phyloP scores from a whole-genome alignment of 2,329 filamentous ascomycete species.

The Sporothrix variecibatus region DNA sequence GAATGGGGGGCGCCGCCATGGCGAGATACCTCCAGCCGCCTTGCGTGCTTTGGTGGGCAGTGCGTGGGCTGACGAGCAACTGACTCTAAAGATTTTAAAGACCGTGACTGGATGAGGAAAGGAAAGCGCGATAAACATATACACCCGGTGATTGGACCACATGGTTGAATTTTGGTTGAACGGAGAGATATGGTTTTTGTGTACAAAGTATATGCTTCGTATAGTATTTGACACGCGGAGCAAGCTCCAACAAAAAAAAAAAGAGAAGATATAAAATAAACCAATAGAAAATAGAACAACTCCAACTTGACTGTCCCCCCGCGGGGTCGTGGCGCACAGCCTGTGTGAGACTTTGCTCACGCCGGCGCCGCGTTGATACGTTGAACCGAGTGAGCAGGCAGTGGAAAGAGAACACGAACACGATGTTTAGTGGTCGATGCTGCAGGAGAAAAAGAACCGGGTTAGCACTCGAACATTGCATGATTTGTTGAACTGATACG shows the following conservation, averaged over 20 bases:
- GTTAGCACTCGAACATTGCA: conserved; percentile 35
- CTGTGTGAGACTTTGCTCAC: background rate
- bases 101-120: background rate
- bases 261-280: background rate
- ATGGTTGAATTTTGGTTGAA: background rate
- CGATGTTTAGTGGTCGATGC: conserved; percentile 35
- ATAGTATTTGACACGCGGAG: conserved; percentile 1
- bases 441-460: conserved; percentile 22
- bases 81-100: background rate
- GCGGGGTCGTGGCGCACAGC: background rate
- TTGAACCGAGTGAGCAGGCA: background rate
- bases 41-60: conserved; percentile 16
- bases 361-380: background rate
- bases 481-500: conserved; percentile 26
- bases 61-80: conserved; percentile 15
- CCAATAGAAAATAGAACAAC: background rate
- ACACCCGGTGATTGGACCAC: background rate
- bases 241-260: background rate
- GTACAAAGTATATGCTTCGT: background rate
- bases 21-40: conserved; percentile 5
- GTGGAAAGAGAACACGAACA: background rate
- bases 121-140: background rate
- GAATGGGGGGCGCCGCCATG: background rate
- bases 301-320: background rate
- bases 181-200: background rate